Evolutionary conservation across 2,329 filamentous ascomycete genomes (phyloP), one percentile per base, ranked within the genome.

Genomic region (Pyricularia pennisetigena): DNA sequence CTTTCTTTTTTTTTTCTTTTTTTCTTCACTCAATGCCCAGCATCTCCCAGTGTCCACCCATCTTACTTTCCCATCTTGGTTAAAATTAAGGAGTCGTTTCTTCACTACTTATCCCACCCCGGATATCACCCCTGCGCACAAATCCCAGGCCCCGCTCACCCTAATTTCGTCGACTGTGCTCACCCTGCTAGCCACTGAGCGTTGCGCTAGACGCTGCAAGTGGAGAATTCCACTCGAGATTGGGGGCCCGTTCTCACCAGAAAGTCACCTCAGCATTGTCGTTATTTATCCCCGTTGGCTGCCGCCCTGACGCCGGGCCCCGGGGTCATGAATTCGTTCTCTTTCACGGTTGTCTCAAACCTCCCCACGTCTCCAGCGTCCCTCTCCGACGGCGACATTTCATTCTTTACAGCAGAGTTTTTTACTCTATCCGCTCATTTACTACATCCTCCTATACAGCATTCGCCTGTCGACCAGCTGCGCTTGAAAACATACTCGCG

Each of bases 371-470:
- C 63, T 65, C 24, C 63, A 65, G 28, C 63, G 63, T 65, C 63
- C n/a, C 24, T 65, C 29, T 23, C 10, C 29, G 63, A 65, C 63
- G 63, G 41, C 41, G 41, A 32, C 8, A 28, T 32, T 65, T 32
- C 63, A 29, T 65, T 32, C 29, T 65, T 65, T 65, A 28, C 63
- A 4, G 26, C 29, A 65, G 63, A 65, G 63, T 65, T 23, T 65
- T 65, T 28, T 65, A 32, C 63, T 65, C 63, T 65, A 65, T 28
- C 63, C 63, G 32, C 63, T 65, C 63, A 7, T 65, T 65, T 65
- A 29, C 59, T 63, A 29, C 59, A 63, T 28, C 59, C 59, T 4
- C 24, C 23, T 29, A 29, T 26, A 26, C 28, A 63, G 23, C 28
- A 29, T 26, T 63, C 28, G 28, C 28, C 28, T 63, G 59, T 26